These are phyloP conservation scores for Cutaneotrichosporon mucoides DNA, from an alignment of 1,284 basidiomycete species.

Conservation along the genomic window DNA sequence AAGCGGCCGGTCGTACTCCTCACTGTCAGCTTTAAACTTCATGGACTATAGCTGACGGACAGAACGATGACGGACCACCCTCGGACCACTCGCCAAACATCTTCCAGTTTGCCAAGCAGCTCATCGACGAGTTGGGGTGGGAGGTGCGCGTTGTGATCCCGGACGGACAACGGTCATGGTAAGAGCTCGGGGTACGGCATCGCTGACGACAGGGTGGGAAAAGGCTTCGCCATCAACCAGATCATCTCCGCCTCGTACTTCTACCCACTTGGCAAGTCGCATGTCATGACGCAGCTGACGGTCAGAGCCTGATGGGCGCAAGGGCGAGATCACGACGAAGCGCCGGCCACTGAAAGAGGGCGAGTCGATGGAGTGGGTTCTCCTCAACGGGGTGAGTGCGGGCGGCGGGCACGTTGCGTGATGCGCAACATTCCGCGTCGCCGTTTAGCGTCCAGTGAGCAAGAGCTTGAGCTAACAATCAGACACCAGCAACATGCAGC, in stretches of 20 bases:
- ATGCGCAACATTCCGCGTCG: no score
- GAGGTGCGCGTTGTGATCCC: slow-evolving; percentile 85
- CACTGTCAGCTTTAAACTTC: slow-evolving; percentile 26
- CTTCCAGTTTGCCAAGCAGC: slow-evolving; percentile 66
- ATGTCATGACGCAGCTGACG: background rate
- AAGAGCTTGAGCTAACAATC: slow-evolving; percentile 10
- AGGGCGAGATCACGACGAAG: slow-evolving; percentile 61
- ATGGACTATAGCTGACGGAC: background rate
- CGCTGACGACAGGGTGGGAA: slow-evolving; percentile 54
- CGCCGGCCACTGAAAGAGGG: slow-evolving; percentile 67
- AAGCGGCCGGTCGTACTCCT: slow-evolving; percentile 40
- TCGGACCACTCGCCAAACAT: slow-evolving; percentile 70
- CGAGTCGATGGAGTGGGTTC: slow-evolving; percentile 80
- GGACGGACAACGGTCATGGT: slow-evolving; percentile 82
- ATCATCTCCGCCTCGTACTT: slow-evolving; percentile 70
- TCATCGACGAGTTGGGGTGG: slow-evolving; percentile 68
- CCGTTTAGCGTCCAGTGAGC: no score
- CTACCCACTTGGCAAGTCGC: slow-evolving; percentile 64
- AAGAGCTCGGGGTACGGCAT: slow-evolving; percentile 6
- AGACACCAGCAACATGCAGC: slow-evolving; percentile 86
- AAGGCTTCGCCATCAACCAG: slow-evolving; percentile 78
- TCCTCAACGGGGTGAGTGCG: slow-evolving; percentile 69
- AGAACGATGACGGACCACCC: slow-evolving; percentile 79
- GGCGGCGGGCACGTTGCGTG: background rate
- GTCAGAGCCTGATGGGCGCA: slow-evolving; percentile 57